Percentiles rank a stretch among this genome's conserved stretches.
Conservation (phyloP, 352 stramenopile genomes). For the Phytopythium aichiense region DNA sequence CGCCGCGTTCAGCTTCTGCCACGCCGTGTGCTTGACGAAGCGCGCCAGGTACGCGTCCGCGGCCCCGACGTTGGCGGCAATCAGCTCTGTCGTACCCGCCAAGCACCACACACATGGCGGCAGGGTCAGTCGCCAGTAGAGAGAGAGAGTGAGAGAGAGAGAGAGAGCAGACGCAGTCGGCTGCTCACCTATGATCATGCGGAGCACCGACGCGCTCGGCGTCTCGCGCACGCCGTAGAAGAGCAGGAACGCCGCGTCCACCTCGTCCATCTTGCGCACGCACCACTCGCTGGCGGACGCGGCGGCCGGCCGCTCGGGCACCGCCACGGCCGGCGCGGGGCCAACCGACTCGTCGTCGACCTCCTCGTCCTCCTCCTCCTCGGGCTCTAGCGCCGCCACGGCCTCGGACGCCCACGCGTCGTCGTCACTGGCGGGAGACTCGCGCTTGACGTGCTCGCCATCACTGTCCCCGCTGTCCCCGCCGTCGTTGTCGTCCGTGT, state of each 20-base stretch:
- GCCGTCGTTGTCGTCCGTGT: neutral
- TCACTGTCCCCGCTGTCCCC: neutral
- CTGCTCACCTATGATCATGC: constrained; percentile 52
- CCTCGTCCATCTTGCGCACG: constrained; percentile 40
- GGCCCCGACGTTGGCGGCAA: constrained; percentile 34
- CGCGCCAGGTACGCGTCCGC: constrained; percentile 19
- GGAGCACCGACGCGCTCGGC: constrained; percentile 38
- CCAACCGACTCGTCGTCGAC: no score
- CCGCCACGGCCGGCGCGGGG: no score
- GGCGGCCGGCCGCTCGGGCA: neutral
- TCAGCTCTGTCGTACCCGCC: constrained; percentile 31
- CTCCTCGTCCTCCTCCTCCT: no score
- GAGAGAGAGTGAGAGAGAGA: neutral
- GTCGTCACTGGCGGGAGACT: neutral
- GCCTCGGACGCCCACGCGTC: neutral
- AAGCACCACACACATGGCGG: neutral
- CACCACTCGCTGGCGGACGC: constrained; percentile 1
- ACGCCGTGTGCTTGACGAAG: constrained; percentile 50
- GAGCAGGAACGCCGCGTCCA: constrained; percentile 62
- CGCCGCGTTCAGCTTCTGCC: constrained; percentile 39
- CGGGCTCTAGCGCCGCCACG: no score
- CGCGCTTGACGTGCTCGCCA: neutral
- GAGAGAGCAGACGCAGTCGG: neutral
- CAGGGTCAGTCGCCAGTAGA: neutral
- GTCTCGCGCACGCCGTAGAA: constrained; percentile 59